These are phyloP conservation scores for Pleodorina starrii DNA, from an alignment of 139 green algal species.

Conservation along the genomic window DNA sequence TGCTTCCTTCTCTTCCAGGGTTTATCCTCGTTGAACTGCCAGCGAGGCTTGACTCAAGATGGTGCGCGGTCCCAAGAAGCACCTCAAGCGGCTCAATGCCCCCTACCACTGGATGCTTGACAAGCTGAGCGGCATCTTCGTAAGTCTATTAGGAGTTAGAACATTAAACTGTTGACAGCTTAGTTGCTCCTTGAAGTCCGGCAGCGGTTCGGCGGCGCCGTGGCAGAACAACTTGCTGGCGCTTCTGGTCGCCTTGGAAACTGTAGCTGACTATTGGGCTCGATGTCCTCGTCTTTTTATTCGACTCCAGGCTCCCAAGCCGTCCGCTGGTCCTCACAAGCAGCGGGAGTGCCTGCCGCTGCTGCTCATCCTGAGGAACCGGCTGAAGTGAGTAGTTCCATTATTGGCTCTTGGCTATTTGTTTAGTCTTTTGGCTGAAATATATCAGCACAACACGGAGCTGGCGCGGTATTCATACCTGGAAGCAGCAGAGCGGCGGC, in stretches of 20 bases:
- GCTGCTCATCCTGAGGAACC: constrained; percentile 97
- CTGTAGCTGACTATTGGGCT: neutral
- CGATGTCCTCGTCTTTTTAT: neutral
- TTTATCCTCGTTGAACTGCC: constrained; percentile 45
- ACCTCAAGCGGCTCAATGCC: constrained; percentile 98
- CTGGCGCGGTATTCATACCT: no score
- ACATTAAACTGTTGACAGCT: neutral
- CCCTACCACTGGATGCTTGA: constrained; percentile 99
- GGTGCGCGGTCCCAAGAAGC: constrained; percentile 97
- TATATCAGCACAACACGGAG: no score
- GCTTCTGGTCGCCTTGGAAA: no score
- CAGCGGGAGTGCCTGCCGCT: constrained; percentile 98
- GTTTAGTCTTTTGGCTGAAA: no score
- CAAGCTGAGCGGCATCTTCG: constrained; percentile 99
- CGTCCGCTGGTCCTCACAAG: constrained; percentile 97
- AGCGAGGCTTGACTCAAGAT: constrained; percentile 63
- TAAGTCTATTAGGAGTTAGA: constrained; percentile 67
- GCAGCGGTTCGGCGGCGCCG: neutral
- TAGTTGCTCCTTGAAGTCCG: neutral
- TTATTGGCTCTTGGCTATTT: neutral
- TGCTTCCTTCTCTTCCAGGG: constrained; percentile 30
- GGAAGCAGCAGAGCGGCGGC: constrained; percentile 25
- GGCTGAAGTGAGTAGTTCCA: constrained; percentile 93
- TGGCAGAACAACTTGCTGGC: neutral
- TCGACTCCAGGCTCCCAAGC: constrained; percentile 96